These are phyloP conservation scores for Globisporangium camurandrum DNA, from an alignment of 352 stramenopile species.

Conservation along the genomic window DNA sequence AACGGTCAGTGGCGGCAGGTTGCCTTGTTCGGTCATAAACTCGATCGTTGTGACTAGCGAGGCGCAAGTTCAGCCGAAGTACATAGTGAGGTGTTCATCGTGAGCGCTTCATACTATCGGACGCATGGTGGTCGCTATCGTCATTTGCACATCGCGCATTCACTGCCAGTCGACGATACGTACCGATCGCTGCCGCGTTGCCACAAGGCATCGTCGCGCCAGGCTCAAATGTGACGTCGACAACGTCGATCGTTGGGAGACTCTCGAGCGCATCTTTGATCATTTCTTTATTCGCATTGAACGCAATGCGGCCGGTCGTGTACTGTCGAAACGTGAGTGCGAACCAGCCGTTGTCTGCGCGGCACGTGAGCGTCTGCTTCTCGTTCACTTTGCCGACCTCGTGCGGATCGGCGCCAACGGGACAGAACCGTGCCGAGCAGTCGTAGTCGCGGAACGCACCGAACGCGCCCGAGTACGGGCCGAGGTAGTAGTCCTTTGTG, in stretches of 20 bases:
- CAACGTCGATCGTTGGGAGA: slow-evolving; percentile 39
- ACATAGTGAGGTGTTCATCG: background rate
- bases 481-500: slow-evolving; percentile 52
- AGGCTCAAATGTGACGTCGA: slow-evolving; percentile 43
- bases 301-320: slow-evolving; percentile 46
- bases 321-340: slow-evolving; percentile 63
- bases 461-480: slow-evolving; percentile 45
- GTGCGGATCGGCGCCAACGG: slow-evolving; percentile 81
- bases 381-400: slow-evolving; percentile 61
- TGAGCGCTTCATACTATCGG: background rate
- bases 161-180: slow-evolving; percentile 5
- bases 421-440: slow-evolving; percentile 83
- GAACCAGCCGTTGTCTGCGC: slow-evolving; percentile 46
- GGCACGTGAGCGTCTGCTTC: slow-evolving; percentile 53
- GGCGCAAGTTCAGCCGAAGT: background rate
- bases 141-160: background rate
- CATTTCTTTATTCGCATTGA: slow-evolving; percentile 23
- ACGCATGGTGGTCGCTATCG: too few relatives aligned
- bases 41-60: slow-evolving; percentile 42
- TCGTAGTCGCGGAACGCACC: slow-evolving; percentile 49
- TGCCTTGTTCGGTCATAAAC: slow-evolving; percentile 64
- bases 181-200: slow-evolving; percentile 26
- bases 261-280: slow-evolving; percentile 50
- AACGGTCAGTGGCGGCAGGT: slow-evolving; percentile 37
- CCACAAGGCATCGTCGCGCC: slow-evolving; percentile 29